Conservation (phyloP, 768 basidiomycete species). For the Suillus luteus region DNA sequence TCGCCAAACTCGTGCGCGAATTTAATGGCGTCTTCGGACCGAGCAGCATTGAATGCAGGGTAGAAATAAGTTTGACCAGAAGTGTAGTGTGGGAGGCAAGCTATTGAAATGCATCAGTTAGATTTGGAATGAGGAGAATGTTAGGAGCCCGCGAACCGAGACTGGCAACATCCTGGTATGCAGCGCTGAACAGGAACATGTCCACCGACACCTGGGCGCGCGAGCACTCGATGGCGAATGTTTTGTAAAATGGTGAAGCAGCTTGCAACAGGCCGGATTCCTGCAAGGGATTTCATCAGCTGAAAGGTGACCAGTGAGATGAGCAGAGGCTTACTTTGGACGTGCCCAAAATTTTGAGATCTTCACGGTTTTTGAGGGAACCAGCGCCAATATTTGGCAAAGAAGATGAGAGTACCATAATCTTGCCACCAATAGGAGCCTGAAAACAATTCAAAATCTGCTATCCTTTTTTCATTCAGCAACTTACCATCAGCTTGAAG, state of each 20-base stretch:
- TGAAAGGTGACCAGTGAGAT: not conserved
- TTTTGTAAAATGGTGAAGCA: slow-evolving; percentile 96
- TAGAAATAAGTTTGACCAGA: slow-evolving; percentile 98
- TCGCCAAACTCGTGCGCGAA: slow-evolving; percentile 97
- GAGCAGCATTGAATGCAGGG: slow-evolving; percentile 94
- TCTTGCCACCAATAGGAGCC: slow-evolving; percentile 94
- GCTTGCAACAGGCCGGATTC: slow-evolving; percentile 92
- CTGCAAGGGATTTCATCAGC: slow-evolving; percentile 37
- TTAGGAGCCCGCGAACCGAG: slow-evolving; percentile 54
- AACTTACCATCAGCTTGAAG: slow-evolving; percentile 85
- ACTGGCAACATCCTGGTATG: slow-evolving; percentile 94
- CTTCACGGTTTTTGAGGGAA: slow-evolving; percentile 93
- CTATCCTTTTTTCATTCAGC: not conserved
- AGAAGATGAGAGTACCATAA: slow-evolving; percentile 82
- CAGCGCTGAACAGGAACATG: slow-evolving; percentile 96
- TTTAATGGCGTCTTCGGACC: slow-evolving; percentile 95
- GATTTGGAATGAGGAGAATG: slow-evolving; percentile 5
- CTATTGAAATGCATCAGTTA: slow-evolving; percentile 39
- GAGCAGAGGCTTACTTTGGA: slow-evolving; percentile 60
- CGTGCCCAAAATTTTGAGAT: slow-evolving; percentile 94
- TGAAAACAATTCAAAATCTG: slow-evolving; percentile 31
- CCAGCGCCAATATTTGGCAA: slow-evolving; percentile 89
- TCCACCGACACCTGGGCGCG: slow-evolving; percentile 96
- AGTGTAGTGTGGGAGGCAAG: slow-evolving; percentile 94
- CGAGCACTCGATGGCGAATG: slow-evolving; percentile 97